A percentile compares a stretch with the other conserved stretches of the same genome.
phyloP scores from a whole-genome alignment of 352 stramenopile genomes.

The Phytophthora kernoviae region DNA sequence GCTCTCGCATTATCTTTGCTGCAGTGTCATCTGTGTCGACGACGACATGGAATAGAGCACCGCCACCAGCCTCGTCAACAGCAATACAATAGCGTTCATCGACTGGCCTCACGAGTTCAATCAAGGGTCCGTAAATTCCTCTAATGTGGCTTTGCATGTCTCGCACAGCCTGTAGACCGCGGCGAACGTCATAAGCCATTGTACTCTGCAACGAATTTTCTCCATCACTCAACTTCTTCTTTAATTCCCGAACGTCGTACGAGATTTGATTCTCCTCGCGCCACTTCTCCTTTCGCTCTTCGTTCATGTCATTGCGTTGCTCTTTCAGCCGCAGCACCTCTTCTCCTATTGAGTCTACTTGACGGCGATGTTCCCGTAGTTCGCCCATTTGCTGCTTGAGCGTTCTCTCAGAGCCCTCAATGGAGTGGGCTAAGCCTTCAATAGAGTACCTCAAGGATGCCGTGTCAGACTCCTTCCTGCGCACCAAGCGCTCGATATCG shows the following conservation, averaged over 20 bases:
- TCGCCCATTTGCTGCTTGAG: constrained; percentile 52
- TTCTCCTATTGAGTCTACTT: constrained; percentile 54
- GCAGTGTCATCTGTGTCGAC: constrained; percentile 98
- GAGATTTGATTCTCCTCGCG: constrained; percentile 79
- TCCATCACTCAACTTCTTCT: constrained; percentile 71
- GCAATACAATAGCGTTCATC: constrained; percentile 94
- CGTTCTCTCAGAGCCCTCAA: constrained; percentile 51
- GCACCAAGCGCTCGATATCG: constrained; percentile 66
- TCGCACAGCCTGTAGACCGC: constrained; percentile 81
- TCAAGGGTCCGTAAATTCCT: constrained; percentile 94
- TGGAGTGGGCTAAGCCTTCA: constrained; percentile 43
- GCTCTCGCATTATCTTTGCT: constrained; percentile 92
- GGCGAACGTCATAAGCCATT: constrained; percentile 87
- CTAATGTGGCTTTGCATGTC: constrained; percentile 87
- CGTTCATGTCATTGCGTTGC: constrained; percentile 74
- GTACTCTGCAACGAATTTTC: constrained; percentile 83
- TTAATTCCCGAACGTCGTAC: constrained; percentile 76
- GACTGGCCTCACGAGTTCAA: constrained; percentile 93
- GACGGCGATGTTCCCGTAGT: constrained; percentile 54
- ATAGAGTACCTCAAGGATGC: constrained; percentile 45
- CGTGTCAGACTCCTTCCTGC: constrained; percentile 64
- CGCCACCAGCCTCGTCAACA: constrained; percentile 95
- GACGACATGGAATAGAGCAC: constrained; percentile 98
- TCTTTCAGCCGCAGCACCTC: constrained; percentile 79
- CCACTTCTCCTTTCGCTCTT: constrained; percentile 85